These are phyloP conservation scores for Pythium oligandrum DNA, from an alignment of 352 stramenopile genomes.

Conservation along the genomic window DNA sequence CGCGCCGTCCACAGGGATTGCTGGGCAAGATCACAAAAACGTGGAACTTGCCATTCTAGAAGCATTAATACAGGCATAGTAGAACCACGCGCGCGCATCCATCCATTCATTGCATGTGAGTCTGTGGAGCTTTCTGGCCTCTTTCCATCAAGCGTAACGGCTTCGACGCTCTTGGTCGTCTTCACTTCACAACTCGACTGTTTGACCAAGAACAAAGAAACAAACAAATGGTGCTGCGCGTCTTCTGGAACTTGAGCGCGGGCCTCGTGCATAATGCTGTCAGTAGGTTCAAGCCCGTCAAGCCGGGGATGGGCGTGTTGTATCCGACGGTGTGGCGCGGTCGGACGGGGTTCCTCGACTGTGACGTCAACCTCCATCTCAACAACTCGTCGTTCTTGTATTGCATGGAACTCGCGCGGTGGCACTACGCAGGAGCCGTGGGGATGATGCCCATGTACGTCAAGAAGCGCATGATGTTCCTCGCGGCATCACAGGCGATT, in stretches of 20 bases:
- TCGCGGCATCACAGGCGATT: slow-evolving; percentile 41
- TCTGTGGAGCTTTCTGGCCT: slow-evolving; percentile 4
- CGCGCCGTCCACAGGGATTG: slow-evolving; percentile 8
- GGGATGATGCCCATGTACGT: slow-evolving; percentile 43
- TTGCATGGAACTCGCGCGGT: slow-evolving; percentile 77
- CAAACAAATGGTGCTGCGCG: slow-evolving; percentile 47
- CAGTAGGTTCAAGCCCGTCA: slow-evolving; percentile 28
- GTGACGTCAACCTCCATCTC: slow-evolving; percentile 75
- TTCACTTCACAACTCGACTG: too few species aligned
- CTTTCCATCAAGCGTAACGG: too few species aligned
- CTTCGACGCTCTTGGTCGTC: too few species aligned
- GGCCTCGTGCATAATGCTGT: slow-evolving; percentile 42
- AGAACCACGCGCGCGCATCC: too few species aligned
- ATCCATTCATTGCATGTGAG: slow-evolving; percentile 17
- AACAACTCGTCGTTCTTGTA: slow-evolving; percentile 82
- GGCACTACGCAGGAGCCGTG: slow-evolving; percentile 49
- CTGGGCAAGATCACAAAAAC: slow-evolving; percentile 14
- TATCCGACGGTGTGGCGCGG: slow-evolving; percentile 60
- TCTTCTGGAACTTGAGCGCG: slow-evolving; percentile 56
- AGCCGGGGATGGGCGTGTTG: slow-evolving; percentile 40
- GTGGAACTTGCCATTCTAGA: slow-evolving; percentile 26
- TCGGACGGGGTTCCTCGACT: slow-evolving; percentile 59
- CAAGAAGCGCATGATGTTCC: slow-evolving; percentile 51
- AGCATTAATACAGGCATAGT: too few species aligned
- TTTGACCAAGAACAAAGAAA: too few species aligned